Evolutionary conservation across 1,139 yeast species (phyloP).

Genomic region (Kodamaea sp.): DNA sequence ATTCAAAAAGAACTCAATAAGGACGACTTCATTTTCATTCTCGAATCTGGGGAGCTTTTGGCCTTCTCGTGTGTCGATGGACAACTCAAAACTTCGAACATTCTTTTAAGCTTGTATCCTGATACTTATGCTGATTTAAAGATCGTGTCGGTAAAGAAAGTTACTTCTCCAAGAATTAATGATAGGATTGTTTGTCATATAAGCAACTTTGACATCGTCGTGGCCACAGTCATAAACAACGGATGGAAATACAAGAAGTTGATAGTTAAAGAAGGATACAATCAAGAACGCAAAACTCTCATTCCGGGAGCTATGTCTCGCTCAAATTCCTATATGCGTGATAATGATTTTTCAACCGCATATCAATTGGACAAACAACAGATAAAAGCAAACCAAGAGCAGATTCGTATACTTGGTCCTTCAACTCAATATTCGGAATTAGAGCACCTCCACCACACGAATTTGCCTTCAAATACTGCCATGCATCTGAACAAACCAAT

Average conservation of each 20-base stretch:
- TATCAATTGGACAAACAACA: conserved; percentile 1
- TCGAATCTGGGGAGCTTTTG: conserved; percentile 48
- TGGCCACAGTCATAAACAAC: conserved; percentile 66
- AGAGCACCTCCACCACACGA: background rate
- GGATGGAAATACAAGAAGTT: conserved; percentile 63
- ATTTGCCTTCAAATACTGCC: background rate
- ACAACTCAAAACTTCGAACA: conserved; percentile 25
- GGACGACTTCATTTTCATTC: conserved; percentile 35
- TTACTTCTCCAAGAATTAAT: conserved; percentile 71
- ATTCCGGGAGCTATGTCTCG: conserved; percentile 34
- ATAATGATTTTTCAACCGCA: conserved; percentile 20
- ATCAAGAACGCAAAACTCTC: conserved; percentile 35
- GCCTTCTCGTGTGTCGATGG: conserved; percentile 54
- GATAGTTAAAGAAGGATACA: conserved; percentile 50
- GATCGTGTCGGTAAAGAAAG: conserved; percentile 52
- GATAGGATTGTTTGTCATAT: conserved; percentile 67
- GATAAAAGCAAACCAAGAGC: background rate
- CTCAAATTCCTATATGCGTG: conserved; percentile 13
- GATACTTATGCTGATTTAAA: conserved; percentile 18
- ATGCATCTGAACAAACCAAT: conserved; percentile 25
- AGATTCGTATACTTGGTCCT: no score
- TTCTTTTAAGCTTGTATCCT: conserved; percentile 26
- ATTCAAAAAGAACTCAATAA: conserved; percentile 16
- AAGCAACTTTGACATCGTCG: conserved; percentile 52
- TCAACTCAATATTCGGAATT: no score